A percentile compares a stretch with the other conserved stretches of the same genome.
Conservation (phyloP, 257 asterid species). For the Solanum chmielewskii region DNA sequence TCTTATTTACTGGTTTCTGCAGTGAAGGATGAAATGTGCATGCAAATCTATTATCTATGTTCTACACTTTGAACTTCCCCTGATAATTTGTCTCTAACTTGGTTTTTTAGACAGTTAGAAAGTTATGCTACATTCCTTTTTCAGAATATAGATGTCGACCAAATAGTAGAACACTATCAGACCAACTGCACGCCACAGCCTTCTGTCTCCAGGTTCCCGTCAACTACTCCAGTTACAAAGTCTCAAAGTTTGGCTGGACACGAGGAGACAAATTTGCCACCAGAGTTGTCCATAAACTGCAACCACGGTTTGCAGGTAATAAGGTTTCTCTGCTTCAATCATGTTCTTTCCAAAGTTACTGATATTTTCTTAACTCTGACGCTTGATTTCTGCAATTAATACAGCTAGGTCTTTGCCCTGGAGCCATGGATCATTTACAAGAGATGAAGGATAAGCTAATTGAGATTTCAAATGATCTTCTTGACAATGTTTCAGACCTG, state of each 20-base stretch:
- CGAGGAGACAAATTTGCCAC: conserved; percentile 46
- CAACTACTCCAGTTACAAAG: conserved; percentile 42
- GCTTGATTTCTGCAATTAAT: conserved; percentile 12
- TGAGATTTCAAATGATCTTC: conserved; percentile 74
- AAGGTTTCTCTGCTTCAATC: neutral
- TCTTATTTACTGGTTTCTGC: neutral
- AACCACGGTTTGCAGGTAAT: conserved; percentile 68
- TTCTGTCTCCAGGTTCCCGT: conserved; percentile 55
- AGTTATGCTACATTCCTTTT: neutral
- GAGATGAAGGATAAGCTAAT: conserved; percentile 71
- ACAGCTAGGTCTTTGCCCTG: conserved; percentile 87
- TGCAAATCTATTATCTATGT: neutral
- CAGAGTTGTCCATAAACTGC: conserved; percentile 62
- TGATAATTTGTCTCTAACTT: neutral
- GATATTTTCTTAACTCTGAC: conserved; percentile 1
- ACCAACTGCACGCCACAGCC: conserved; percentile 70
- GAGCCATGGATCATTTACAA: conserved; percentile 70
- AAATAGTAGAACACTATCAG: conserved; percentile 68
- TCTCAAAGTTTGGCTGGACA: conserved; percentile 8
- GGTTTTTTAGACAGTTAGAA: neutral
- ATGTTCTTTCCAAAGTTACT: conserved; percentile 4
- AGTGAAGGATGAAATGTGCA: neutral
- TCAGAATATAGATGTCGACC: conserved; percentile 77
- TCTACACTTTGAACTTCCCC: neutral
- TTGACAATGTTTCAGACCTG: conserved; percentile 71